Conservation (phyloP, 129 eudicot genomes). For the Flaveria trinervia region DNA sequence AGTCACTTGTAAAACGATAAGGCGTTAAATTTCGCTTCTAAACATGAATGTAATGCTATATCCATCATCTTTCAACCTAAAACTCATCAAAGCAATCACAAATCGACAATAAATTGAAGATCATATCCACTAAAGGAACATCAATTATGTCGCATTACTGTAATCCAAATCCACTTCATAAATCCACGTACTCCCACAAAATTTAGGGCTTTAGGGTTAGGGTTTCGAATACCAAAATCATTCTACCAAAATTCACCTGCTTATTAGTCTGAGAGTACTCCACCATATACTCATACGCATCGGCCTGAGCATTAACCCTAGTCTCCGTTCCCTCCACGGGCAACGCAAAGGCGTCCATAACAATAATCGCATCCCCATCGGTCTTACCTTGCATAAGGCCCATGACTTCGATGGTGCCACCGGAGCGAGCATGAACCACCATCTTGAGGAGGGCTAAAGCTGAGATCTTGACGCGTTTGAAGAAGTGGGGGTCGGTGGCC, state of each 20-base stretch:
- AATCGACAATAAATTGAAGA: not conserved
- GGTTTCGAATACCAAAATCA: slow-evolving; percentile 17
- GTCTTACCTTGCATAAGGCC: slow-evolving; percentile 98
- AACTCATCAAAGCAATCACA: no score
- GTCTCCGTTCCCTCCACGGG: slow-evolving; percentile 99
- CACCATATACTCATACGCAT: slow-evolving; percentile 99
- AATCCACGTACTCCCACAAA: not conserved
- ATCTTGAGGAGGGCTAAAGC: slow-evolving; percentile 90
- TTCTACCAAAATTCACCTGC: slow-evolving; percentile 44
- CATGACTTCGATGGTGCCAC: slow-evolving; percentile 94
- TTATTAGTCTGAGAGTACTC: slow-evolving; percentile 87
- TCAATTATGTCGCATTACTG: not conserved
- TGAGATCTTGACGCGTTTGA: slow-evolving; percentile 86
- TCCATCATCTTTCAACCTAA: not conserved
- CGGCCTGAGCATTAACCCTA: slow-evolving; percentile 98
- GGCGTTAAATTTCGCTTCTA: not conserved
- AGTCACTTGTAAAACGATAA: not conserved
- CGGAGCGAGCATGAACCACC: slow-evolving; percentile 97
- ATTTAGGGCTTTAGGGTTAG: slow-evolving; percentile 17
- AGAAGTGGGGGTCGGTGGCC: slow-evolving; percentile 80
- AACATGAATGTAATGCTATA: not conserved
- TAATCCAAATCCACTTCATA: not conserved
- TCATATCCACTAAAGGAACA: not conserved
- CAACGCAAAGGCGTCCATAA: slow-evolving; percentile 94
- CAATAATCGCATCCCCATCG: slow-evolving; percentile 90